Conservation (phyloP, 129 eudicot species). For the Tanacetum coccineum region DNA sequence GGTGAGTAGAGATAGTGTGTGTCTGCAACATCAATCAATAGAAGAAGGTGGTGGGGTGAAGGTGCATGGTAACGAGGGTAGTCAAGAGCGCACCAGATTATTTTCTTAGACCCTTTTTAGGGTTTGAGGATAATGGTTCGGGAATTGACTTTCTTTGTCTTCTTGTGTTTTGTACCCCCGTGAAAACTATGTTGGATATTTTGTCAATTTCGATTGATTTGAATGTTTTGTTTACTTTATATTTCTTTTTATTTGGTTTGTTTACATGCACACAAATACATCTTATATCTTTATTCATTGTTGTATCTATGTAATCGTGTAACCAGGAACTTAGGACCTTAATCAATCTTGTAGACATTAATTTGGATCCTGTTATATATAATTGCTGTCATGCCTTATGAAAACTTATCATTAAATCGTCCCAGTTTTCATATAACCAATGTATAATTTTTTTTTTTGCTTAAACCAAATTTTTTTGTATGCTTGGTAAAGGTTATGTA, state of each 20-base stretch:
- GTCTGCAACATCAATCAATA: conserved; percentile 30
- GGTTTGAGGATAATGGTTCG: conserved; percentile 71
- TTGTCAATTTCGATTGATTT: conserved; percentile 6
- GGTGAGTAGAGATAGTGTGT: conserved; percentile 30
- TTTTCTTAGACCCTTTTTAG: conserved; percentile 28
- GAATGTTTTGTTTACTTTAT: conserved; percentile 19
- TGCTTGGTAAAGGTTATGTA: no score
- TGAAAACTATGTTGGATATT: background rate
- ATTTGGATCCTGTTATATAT: no score
- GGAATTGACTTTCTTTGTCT: conserved; percentile 88
- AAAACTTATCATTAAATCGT: no score
- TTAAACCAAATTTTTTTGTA: no score
- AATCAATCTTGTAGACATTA: no score
- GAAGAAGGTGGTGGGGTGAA: conserved; percentile 36
- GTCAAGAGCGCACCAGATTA: conserved; percentile 96
- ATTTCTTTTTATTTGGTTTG: background rate
- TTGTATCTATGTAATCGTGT: background rate
- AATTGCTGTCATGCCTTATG: no score
- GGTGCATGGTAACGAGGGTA: conserved; percentile 48
- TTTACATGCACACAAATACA: background rate
- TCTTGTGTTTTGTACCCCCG: conserved; percentile 27
- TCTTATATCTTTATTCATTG: background rate
- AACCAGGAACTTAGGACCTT: no score
- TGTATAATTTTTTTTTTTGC: no score
- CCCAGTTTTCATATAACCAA: no score